Conservation (phyloP, 1,284 basidiomycete genomes). For the Phellinidium pouzarii region DNA sequence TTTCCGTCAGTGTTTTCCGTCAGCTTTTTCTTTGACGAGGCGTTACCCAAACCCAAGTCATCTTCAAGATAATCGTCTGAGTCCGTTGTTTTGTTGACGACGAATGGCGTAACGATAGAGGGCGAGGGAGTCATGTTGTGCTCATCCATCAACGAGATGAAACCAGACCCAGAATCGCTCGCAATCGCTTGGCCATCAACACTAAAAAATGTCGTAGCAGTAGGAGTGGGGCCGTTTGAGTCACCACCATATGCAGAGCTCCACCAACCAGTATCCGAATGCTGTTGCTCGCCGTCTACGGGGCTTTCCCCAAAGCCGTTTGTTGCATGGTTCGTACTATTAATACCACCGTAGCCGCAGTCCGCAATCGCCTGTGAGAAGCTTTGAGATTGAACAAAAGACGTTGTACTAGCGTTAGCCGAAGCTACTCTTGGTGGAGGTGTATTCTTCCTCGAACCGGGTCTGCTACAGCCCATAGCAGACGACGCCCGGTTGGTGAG, state of each 20-base stretch:
- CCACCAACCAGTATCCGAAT: constrained; percentile 56
- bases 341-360: constrained; percentile 19
- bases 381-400: constrained; percentile 41
- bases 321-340: neutral
- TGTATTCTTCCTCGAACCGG: constrained; percentile 37
- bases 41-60: constrained; percentile 89
- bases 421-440: constrained; percentile 48
- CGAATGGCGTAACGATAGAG: constrained; percentile 22
- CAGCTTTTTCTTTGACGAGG: constrained; percentile 37
- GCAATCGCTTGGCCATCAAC: constrained; percentile 35
- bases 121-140: constrained; percentile 30
- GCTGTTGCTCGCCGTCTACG: constrained; percentile 20
- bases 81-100: constrained; percentile 21
- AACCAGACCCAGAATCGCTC: constrained; percentile 48
- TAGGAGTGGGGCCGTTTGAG: constrained; percentile 53
- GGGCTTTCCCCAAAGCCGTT: neutral
- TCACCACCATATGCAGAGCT: constrained; percentile 41
- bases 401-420: constrained; percentile 43
- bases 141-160: constrained; percentile 83
- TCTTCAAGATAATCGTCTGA: constrained; percentile 69
- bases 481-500: constrained; percentile 67
- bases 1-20: constrained; percentile 25
- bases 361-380: constrained; percentile 32
- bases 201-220: constrained; percentile 54
- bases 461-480: constrained; percentile 63